Evolutionary conservation across 139 green algal species (phyloP).

Genomic region (Volvox africanus): DNA sequence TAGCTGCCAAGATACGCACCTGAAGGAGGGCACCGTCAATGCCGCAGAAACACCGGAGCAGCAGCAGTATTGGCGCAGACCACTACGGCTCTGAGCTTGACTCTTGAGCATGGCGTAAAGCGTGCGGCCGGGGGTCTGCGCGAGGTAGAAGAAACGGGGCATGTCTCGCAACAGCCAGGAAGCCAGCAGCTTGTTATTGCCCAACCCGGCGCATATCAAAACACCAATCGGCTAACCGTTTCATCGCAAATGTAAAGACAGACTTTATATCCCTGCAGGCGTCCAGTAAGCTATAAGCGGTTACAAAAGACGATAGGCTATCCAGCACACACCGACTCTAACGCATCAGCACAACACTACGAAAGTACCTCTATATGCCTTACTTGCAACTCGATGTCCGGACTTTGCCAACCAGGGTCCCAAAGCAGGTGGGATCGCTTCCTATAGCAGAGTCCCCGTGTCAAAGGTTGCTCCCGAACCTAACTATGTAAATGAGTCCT

Average conservation of each 20-base stretch:
- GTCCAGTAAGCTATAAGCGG: not conserved
- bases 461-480: not conserved
- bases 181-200: not conserved
- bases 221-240: too few species aligned
- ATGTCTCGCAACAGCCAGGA: conserved; percentile 11
- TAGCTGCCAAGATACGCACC: not conserved
- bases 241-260: too few species aligned
- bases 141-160: not conserved
- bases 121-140: not conserved
- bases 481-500: not conserved
- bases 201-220: too few species aligned
- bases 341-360: not conserved
- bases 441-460: not conserved
- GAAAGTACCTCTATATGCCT: not conserved
- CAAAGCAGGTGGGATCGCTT: not conserved
- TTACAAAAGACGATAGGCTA: not conserved
- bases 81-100: not conserved
- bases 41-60: not conserved
- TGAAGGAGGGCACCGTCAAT: not conserved
- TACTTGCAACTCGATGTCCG: not conserved
- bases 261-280: too few species aligned
- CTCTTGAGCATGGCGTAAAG: not conserved
- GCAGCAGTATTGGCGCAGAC: conserved; percentile 13
- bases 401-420: not conserved
- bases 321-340: not conserved